Percentiles rank a stretch among this genome's conserved stretches.
Conservation (phyloP, 192 early-diverging fungal species). For the Coemansia sp. region DNA sequence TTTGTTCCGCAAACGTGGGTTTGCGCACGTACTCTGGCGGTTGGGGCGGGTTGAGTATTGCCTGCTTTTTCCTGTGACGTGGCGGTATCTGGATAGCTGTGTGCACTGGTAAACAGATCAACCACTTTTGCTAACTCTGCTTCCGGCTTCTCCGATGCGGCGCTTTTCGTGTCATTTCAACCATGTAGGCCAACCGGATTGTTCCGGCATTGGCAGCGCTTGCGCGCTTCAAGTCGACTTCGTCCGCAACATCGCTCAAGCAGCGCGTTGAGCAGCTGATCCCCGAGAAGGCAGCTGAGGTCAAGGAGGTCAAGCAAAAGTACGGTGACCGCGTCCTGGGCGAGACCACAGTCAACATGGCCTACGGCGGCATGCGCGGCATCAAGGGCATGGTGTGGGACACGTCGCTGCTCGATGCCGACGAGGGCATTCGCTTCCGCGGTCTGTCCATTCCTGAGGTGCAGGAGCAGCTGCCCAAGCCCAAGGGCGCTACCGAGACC, state of each 20-base stretch:
- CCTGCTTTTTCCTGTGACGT: conserved; percentile 23
- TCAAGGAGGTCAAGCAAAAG: conserved; percentile 91
- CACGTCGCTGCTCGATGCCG: conserved; percentile 94
- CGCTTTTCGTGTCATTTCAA: not conserved
- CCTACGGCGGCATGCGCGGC: conserved; percentile 98
- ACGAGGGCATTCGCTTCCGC: conserved; percentile 99
- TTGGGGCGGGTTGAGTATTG: not conserved
- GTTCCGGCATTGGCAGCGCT: conserved; percentile 42
- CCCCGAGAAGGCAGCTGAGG: conserved; percentile 92
- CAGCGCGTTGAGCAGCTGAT: conserved; percentile 92
- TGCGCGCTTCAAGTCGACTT: conserved; percentile 58
- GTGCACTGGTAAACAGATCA: conserved; percentile 1
- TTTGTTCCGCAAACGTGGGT: not conserved
- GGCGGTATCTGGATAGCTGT: conserved; percentile 33
- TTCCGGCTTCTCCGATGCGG: conserved; percentile 7
- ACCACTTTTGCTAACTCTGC: conserved; percentile 2
- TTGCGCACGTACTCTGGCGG: not conserved
- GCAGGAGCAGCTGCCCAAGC: conserved; percentile 86
- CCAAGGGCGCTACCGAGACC: conserved; percentile 85
- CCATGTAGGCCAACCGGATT: conserved; percentile 39
- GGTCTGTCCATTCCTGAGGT: conserved; percentile 95
- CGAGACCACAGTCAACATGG: conserved; percentile 95
- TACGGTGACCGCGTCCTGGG: conserved; percentile 89
- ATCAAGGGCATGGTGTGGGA: conserved; percentile 99
- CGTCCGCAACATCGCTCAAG: conserved; percentile 68